A percentile compares a stretch with the other conserved stretches of the same genome.
Evolutionary conservation across 78 protist species (phyloP).

Genomic region (Polysphondylium violaceum): DNA sequence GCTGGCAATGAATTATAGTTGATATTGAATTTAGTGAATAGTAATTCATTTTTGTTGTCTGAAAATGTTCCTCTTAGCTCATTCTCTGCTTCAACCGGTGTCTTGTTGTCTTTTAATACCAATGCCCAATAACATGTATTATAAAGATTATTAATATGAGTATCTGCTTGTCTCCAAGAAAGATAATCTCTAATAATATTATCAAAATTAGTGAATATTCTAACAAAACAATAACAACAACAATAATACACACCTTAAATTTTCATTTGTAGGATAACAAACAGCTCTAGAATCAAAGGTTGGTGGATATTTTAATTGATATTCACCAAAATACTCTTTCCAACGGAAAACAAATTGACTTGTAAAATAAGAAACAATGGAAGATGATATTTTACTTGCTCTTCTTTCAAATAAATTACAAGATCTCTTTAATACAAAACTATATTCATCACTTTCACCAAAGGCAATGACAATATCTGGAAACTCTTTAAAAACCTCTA

Average conservation of each 20-base stretch:
- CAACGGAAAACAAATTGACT: conserved; percentile 79
- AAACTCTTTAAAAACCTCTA: conserved; percentile 79
- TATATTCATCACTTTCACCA: conserved; percentile 94
- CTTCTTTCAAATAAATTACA: conserved; percentile 64
- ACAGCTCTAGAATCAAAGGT: conserved; percentile 94
- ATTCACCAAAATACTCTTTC: conserved; percentile 76
- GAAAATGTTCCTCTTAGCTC: conserved; percentile 77
- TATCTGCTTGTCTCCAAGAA: conserved; percentile 80
- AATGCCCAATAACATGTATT: conserved; percentile 93
- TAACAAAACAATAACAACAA: background rate
- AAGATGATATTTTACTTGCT: conserved; percentile 77
- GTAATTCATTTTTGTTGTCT: conserved; percentile 91
- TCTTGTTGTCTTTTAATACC: conserved; percentile 79
- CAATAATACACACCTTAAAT: conserved; percentile 81
- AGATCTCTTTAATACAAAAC: conserved; percentile 30
- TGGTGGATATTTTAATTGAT: conserved; percentile 86
- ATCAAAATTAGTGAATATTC: background rate
- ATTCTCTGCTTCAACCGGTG: conserved; percentile 82
- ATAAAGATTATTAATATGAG: conserved; percentile 94
- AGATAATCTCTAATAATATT: conserved; percentile 37
- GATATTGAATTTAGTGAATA: conserved; percentile 85
- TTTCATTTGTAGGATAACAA: conserved; percentile 88
- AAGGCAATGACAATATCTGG: conserved; percentile 85
- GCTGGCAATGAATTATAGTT: conserved; percentile 87
- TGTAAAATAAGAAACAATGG: conserved; percentile 83